Conservation (phyloP, 495 filamentous ascomycete genomes). For the Penicillium steckii region DNA sequence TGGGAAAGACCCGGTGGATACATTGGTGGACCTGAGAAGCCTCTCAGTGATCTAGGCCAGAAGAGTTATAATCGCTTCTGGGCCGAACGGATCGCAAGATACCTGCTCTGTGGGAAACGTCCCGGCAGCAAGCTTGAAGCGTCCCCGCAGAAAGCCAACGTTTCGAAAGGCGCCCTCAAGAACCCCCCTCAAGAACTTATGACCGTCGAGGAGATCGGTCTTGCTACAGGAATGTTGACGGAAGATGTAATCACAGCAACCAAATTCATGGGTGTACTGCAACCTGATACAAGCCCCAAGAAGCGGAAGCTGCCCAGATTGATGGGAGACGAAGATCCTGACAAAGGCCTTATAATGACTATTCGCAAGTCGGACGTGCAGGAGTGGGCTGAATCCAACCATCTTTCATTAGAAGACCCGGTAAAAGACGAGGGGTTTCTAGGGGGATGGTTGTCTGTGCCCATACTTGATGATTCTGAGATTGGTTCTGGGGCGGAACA, state of each 20-base stretch:
- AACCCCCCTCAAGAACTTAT: constrained; percentile 38
- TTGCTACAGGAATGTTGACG: constrained; percentile 72
- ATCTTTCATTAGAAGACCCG: constrained; percentile 44
- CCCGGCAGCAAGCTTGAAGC: constrained; percentile 23
- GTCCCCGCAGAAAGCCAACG: constrained; percentile 28
- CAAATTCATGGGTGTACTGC: constrained; percentile 72
- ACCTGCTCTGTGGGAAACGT: constrained; percentile 45
- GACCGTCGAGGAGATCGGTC: constrained; percentile 55
- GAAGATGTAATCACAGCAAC: constrained; percentile 82
- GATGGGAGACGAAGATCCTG: constrained; percentile 23
- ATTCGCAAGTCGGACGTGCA: constrained; percentile 46
- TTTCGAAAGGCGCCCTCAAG: constrained; percentile 33
- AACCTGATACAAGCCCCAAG: constrained; percentile 51
- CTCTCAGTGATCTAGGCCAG: constrained; percentile 78
- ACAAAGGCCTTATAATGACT: constrained; percentile 33
- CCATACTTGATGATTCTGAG: constrained; percentile 7
- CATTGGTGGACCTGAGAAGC: constrained; percentile 91
- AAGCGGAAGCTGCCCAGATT: constrained; percentile 33
- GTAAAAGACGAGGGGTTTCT: constrained; percentile 49
- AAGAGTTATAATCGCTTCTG: constrained; percentile 81
- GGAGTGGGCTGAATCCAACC: constrained; percentile 43
- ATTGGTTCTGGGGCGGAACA: constrained; percentile 8
- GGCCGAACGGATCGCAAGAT: constrained; percentile 74
- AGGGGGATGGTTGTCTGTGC: constrained; percentile 27
- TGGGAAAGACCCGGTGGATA: constrained; percentile 63